These are phyloP conservation scores for Lasiosphaeris hirsuta DNA, from an alignment of 495 filamentous ascomycete species.

Conservation along the genomic window DNA sequence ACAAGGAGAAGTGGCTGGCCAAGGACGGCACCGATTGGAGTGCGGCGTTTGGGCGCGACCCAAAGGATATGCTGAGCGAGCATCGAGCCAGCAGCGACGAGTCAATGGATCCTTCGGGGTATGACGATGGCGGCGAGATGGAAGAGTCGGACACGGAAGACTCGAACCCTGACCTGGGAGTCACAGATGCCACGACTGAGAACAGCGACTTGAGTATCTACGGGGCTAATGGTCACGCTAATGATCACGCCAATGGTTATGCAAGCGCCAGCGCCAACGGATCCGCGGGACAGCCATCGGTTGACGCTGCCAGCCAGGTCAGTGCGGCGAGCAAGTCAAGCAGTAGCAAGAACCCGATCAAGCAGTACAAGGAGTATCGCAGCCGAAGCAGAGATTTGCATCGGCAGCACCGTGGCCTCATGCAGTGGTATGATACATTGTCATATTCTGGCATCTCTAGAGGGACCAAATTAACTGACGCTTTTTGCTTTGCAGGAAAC, in stretches of 20 bases:
- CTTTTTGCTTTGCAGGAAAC: conserved; percentile 34
- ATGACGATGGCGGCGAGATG: conserved; percentile 37
- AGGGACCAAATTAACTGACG: not conserved
- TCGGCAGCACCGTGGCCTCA: conserved; percentile 66
- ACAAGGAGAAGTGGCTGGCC: conserved; percentile 73
- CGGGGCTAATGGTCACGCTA: conserved; percentile 7
- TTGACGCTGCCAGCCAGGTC: conserved; percentile 17
- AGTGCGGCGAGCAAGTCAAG: conserved; percentile 14
- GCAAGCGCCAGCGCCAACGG: conserved; percentile 2
- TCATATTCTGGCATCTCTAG: not conserved
- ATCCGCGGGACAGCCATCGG: conserved; percentile 8
- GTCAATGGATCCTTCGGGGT: conserved; percentile 32
- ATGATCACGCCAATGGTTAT: conserved; percentile 8
- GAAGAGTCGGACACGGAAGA: conserved; percentile 30
- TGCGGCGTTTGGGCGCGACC: conserved; percentile 74
- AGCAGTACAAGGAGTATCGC: conserved; percentile 52
- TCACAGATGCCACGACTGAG: conserved; percentile 38
- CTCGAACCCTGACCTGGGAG: conserved; percentile 40
- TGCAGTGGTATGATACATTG: conserved; percentile 60
- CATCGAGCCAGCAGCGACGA: conserved; percentile 30
- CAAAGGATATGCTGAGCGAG: conserved; percentile 34
- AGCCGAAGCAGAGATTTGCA: conserved; percentile 53
- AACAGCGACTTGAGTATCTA: not conserved
- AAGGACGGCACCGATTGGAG: conserved; percentile 84
- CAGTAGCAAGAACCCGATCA: conserved; percentile 43